Evolutionary conservation across 2,329 filamentous ascomycete species (phyloP).

Genomic region (Fusarium subglutinans): DNA sequence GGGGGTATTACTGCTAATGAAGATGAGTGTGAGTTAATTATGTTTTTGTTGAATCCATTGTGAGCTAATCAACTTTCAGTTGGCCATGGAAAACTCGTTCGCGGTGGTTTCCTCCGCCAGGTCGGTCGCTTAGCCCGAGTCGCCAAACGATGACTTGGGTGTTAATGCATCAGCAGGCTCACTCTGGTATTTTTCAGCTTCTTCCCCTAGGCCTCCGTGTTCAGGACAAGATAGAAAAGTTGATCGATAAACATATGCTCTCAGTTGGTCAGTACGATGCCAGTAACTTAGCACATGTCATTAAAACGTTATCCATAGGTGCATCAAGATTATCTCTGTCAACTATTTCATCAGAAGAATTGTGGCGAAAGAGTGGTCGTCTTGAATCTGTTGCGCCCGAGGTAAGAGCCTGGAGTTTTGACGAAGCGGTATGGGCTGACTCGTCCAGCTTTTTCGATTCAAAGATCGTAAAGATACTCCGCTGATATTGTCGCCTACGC

Average conservation of each 20-base stretch:
- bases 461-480: conserved; percentile 78
- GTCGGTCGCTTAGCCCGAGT: conserved; percentile 63
- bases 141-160: background rate
- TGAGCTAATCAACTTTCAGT: conserved; percentile 54
- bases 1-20: conserved; percentile 70
- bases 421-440: conserved; percentile 35
- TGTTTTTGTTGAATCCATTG: background rate
- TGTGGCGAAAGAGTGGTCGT: conserved; percentile 88
- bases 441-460: conserved; percentile 76
- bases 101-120: conserved; percentile 79
- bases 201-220: conserved; percentile 87
- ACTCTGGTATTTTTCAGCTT: conserved; percentile 92
- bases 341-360: conserved; percentile 81
- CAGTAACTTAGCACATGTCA: background rate
- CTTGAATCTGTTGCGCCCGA: conserved; percentile 78
- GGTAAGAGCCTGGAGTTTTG: conserved; percentile 53
- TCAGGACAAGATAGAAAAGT: conserved; percentile 83
- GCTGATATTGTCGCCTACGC: conserved; percentile 87
- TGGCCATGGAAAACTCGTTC: conserved; percentile 72
- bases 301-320: conserved; percentile 54
- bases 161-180: conserved; percentile 62
- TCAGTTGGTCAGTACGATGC: conserved; percentile 64
- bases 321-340: conserved; percentile 86
- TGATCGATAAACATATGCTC: conserved; percentile 92
- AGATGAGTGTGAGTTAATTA: conserved; percentile 58